Evolutionary conservation across 805 yeast genomes (phyloP).

Genomic region (Myxozyma neotropica): DNA sequence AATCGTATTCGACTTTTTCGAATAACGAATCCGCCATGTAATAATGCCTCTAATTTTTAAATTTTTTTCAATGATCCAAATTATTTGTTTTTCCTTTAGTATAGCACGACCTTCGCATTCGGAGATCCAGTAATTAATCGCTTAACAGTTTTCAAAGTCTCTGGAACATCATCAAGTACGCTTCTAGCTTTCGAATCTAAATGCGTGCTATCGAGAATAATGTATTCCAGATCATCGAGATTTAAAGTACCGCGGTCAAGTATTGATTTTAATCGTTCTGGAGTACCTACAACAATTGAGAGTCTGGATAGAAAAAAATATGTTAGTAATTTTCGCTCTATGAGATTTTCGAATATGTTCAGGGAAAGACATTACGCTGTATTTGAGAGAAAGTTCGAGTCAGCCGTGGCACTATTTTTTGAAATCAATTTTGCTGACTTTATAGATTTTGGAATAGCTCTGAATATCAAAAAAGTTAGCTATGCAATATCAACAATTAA

Average conservation of each 20-base stretch:
- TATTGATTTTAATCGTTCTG: slow-evolving; percentile 13
- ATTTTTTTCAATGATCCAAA: background rate
- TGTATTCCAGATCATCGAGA: slow-evolving; percentile 7
- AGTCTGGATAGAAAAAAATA: background rate
- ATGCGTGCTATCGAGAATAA: slow-evolving; percentile 25
- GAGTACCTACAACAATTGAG: slow-evolving; percentile 18
- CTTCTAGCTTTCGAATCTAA: slow-evolving; percentile 26
- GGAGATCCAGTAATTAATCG: slow-evolving; percentile 1
- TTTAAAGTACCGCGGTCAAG: slow-evolving; percentile 9
- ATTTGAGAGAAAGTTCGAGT: slow-evolving; percentile 14
- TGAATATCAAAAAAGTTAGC: background rate
- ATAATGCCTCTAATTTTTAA: background rate
- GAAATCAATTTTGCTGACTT: slow-evolving; percentile 25
- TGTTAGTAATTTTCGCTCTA: background rate
- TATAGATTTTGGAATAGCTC: slow-evolving; percentile 14
- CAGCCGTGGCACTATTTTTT: slow-evolving; percentile 26
- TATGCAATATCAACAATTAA: background rate
- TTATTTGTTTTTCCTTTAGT: background rate
- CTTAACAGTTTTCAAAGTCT: slow-evolving; percentile 19
- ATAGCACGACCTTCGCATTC: slow-evolving; percentile 4
- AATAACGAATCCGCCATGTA: too few relatives aligned
- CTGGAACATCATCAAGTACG: slow-evolving; percentile 31
- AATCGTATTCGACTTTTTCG: too few relatives aligned
- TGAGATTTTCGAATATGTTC: too few relatives aligned
- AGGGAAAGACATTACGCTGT: too few relatives aligned